Base-by-base conservation (phyloP, 768 basidiomycete genomes). In the Hygrophoropsis aurantiaca region DNA sequence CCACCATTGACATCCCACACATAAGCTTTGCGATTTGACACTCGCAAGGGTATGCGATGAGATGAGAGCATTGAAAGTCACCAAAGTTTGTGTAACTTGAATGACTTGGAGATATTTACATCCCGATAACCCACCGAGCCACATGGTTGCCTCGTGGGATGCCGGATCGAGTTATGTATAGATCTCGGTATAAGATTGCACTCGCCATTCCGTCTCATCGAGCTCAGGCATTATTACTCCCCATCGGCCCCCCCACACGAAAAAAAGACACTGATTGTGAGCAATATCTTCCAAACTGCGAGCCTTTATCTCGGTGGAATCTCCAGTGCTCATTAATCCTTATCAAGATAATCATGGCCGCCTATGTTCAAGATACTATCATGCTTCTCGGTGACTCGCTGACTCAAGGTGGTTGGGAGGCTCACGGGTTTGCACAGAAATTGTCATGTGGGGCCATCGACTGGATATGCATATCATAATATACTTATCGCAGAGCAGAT, bases 1-100 rank as follows among this genome's bases (percentile, higher is more conserved):
- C 47, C 44, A 90, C 92, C 87, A 57, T 92, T 80, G 37, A 90
- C 79, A 61, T 90, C 82, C 92, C 93, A 97, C n/a, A 94, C 79
- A 55, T 86, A 92, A 1, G 84, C 91, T 48, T 77, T 84, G 44
- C 86, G 78, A 57, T 93, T 88, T 11, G 90, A 81, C 23, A 94
- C 74, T 45, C 85, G 80, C 6, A 95, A 70, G 19, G 73, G 72
- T 54, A 93, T 80, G 32, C 64, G 50, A 18, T 35, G 33, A 30
- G 27, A 30, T 30, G 27, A 13, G 47, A 15, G 41, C 44, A 46
- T 46, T 16, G 15, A 49, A 39, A 18, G 50, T n/a, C 60, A 57
- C 56, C 8, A 20, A 23, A 7, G n/a, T 19, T 37, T 50, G 5
- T 23, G 8, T n/a, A n/a, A n/a, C n/a, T n/a, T n/a, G n/a, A n/a